Percentiles rank a stretch among this genome's conserved stretches.
These are phyloP conservation scores for Ogataea nitratoaversa DNA, from an alignment of 805 yeast species.

Conservation along the genomic window DNA sequence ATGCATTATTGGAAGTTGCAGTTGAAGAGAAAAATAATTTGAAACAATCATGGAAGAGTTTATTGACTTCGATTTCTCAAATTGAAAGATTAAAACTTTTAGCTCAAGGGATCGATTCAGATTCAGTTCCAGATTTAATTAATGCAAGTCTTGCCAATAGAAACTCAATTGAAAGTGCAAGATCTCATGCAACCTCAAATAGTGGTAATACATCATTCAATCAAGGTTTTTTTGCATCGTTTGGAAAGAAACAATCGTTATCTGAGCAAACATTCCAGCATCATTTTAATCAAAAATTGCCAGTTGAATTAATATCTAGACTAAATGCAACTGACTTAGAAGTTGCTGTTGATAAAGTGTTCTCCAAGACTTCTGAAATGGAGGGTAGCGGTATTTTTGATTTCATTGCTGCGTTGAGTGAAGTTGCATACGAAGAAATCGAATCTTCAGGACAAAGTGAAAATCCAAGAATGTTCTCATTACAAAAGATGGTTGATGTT, in stretches of 20 bases:
- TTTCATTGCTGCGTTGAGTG: slow-evolving; percentile 82
- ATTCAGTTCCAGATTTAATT: slow-evolving; percentile 78
- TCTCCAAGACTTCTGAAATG: slow-evolving; percentile 73
- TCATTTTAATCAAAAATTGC: slow-evolving; percentile 66
- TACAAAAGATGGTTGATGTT: slow-evolving; percentile 94
- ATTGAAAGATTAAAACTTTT: slow-evolving; percentile 85
- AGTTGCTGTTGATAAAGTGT: slow-evolving; percentile 81
- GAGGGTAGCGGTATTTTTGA: slow-evolving; percentile 81
- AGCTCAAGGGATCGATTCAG: slow-evolving; percentile 82
- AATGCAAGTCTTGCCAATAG: slow-evolving; percentile 65
- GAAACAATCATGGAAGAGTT: slow-evolving; percentile 77
- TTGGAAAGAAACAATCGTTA: slow-evolving; percentile 48
- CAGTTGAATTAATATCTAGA: slow-evolving; percentile 51
- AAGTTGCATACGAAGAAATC: slow-evolving; percentile 86
- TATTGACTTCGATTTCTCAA: slow-evolving; percentile 80
- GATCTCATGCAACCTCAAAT: slow-evolving; percentile 30
- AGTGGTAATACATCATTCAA: not conserved
- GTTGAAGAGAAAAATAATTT: slow-evolving; percentile 74
- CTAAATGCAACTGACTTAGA: slow-evolving; percentile 65
- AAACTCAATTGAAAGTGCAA: slow-evolving; percentile 49
- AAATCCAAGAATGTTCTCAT: slow-evolving; percentile 85
- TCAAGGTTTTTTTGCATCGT: slow-evolving; percentile 51
- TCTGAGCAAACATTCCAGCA: slow-evolving; percentile 67
- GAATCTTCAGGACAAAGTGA: slow-evolving; percentile 77
- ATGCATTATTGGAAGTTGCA: slow-evolving; percentile 70